Base-by-base conservation (phyloP, 2,329 filamentous ascomycete genomes). In the Diatrype stigma region DNA sequence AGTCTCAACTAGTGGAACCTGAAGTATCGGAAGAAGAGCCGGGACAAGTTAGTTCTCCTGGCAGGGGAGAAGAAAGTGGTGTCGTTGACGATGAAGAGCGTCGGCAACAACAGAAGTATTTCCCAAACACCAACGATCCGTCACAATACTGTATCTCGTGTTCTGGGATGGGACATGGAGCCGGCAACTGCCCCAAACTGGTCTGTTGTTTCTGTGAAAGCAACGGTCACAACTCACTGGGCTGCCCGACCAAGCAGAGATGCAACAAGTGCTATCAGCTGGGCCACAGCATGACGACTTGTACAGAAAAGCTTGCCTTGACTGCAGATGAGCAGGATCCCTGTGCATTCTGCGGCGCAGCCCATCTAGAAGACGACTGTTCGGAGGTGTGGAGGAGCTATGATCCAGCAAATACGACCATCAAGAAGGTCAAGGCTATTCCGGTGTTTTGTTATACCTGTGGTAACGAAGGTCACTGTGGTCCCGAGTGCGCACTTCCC, bases 241-340 rank as follows among this genome's bases (percentile, higher is more conserved):
- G 66, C 49, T 86, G 83, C 56, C 78, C 80, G 11, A 69, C 67
- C 5, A 73, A 71, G 32, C 65, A 66, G 32, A 74, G 80, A 53
- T 86, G 82, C 62, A 63, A 59, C 46, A 83, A 81, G 61, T 90
- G 87, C 66, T 77, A 74, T 45, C 80, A 85, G 64, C 71, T 79
- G 42, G 86, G 86, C 10, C 87, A 90, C 60, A 58, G 61, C 47
- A 66, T 69, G 17, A 58, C 66, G 1, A 58, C 68, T 7, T 90
- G 86, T 61, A 60, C 67, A 2, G 81, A 86, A 55, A 81, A 82
- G 53, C 72, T 87, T 40, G 65, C 67, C 2, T 57, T 77, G 47
- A 70, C 76, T 16, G 76, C 76, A 54, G 74, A 74, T 16, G 81
- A 85, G 50, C 74, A 75, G 21, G 69, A 78, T 45, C 75, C 77